Conservation (phyloP, 2,329 filamentous ascomycete species). For the Diaporthe sp. region DNA sequence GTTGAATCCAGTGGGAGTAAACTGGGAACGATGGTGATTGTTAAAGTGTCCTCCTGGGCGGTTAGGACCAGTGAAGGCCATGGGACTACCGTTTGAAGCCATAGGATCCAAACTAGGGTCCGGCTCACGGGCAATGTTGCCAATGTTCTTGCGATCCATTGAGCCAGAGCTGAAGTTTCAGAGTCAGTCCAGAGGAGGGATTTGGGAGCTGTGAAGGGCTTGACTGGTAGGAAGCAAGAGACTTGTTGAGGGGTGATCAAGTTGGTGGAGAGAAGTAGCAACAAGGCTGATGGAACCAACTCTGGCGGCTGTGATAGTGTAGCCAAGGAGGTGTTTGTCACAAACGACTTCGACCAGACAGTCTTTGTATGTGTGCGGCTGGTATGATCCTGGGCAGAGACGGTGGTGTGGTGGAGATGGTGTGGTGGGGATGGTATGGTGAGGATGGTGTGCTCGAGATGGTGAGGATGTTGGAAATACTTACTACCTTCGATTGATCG, state of each 20-base stretch:
- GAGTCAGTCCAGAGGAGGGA: neutral
- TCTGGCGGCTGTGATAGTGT: too few relatives aligned
- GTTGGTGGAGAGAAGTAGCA: too few relatives aligned
- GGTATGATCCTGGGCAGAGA: neutral
- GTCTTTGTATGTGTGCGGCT: neutral
- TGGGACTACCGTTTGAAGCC: neutral
- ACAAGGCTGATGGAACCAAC: too few relatives aligned
- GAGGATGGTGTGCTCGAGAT: too few relatives aligned
- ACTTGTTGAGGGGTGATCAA: too few relatives aligned
- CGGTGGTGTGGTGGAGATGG: rapidly evolving
- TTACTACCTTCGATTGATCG: neutral
- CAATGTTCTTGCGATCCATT: neutral
- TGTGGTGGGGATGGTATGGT: too few relatives aligned
- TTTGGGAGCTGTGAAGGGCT: neutral
- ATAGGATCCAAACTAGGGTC: too few relatives aligned
- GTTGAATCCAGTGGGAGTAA: neutral
- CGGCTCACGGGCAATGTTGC: neutral
- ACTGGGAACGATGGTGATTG: neutral
- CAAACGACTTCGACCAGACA: neutral
- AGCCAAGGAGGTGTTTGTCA: too few relatives aligned
- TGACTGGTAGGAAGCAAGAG: too few relatives aligned
- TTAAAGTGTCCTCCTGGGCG: neutral
- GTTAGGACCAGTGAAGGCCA: neutral
- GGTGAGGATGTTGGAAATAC: neutral
- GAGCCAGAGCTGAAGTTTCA: neutral